Evolutionary conservation across 352 stramenopile species (phyloP).

Genomic region (Pythium phragmitis): DNA sequence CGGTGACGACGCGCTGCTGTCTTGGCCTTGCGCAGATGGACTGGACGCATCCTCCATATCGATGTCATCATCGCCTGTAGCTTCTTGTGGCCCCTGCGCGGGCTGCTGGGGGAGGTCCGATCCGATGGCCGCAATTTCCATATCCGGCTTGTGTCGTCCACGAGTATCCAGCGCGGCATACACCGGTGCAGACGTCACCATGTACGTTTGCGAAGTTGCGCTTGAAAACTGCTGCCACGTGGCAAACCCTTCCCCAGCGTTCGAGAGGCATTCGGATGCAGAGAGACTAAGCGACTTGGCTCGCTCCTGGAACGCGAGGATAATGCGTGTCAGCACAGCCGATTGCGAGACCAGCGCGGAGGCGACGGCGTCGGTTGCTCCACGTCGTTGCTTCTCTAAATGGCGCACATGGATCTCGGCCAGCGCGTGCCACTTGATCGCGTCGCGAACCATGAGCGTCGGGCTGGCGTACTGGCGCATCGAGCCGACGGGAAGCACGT

Average conservation of each 20-base stretch:
- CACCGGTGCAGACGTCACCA: slow-evolving; percentile 32
- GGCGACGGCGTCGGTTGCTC: not conserved
- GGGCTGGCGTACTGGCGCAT: slow-evolving; percentile 42
- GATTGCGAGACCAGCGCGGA: not conserved
- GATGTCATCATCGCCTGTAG: slow-evolving; percentile 6
- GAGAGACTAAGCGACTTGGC: slow-evolving; percentile 12
- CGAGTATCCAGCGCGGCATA: slow-evolving; percentile 64
- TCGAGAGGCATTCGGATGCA: not conserved
- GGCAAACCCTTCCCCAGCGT: slow-evolving; percentile 12
- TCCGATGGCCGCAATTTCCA: not conserved
- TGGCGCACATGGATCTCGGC: slow-evolving; percentile 45
- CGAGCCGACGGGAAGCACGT: slow-evolving; percentile 44
- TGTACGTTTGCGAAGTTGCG: slow-evolving; percentile 5
- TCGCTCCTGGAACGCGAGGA: slow-evolving; percentile 21
- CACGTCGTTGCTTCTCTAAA: slow-evolving; percentile 23
- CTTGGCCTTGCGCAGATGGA: not conserved
- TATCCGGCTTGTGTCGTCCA: slow-evolving; percentile 4
- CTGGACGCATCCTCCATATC: slow-evolving; percentile 16
- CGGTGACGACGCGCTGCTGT: not conserved
- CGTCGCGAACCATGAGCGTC: slow-evolving; percentile 43
- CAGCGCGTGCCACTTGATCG: slow-evolving; percentile 54
- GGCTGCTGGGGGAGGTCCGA: not conserved
- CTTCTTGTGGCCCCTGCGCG: not conserved
- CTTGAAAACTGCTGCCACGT: slow-evolving; percentile 11
- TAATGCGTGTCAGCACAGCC: not conserved